Evolutionary conservation across 129 eudicot species (phyloP), one percentile per base, ranked within the genome.

Genomic region (Ambrosia artemisiifolia): DNA sequence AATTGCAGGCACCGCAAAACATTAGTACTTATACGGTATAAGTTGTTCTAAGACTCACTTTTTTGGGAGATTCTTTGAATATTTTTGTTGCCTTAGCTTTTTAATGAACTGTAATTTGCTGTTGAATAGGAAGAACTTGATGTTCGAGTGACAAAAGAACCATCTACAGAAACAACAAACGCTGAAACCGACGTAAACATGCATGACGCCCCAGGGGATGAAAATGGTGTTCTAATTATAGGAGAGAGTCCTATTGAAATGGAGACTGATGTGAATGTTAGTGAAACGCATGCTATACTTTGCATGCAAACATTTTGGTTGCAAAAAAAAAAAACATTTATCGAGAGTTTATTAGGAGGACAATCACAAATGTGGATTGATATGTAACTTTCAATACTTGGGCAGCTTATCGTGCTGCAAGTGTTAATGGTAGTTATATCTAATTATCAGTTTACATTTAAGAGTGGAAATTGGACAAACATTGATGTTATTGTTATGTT

Each of bases 1-100:
- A 89, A 63, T 36, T 92, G 78, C 88, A 87, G 73, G 96, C 96
- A 53, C 92, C 91, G 10, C 76, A 88, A 44, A 85, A 89, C 82
- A 92, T 92, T 70, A 92, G 98, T 69, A 81, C 95, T 4, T 87
- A 89, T 63, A 92, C 95, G 86, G 98, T 92, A 87, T 40, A 63
- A 64, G 20, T 34, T 38, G 13, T 68, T 36, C 17, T 11, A n/a
- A 19, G 3, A 30, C 7, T 8, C 46, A 10, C 3, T 12, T 49
- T 7, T 13, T 48, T 33, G 34, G 1, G 8, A n/a, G 30, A 7
- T 68, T 28, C 6, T 17, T 16, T 36, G 28, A 17, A 51, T 51
- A 17, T 51, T 16, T 17, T 51, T 28, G 6, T 51, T 51, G 55
- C 33, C 18, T 18, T 42, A n/a, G n/a, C n/a, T 42, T 55, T 93